phyloP scores from a whole-genome alignment of 768 basidiomycete genomes.

The Lentinus tigrinus region DNA sequence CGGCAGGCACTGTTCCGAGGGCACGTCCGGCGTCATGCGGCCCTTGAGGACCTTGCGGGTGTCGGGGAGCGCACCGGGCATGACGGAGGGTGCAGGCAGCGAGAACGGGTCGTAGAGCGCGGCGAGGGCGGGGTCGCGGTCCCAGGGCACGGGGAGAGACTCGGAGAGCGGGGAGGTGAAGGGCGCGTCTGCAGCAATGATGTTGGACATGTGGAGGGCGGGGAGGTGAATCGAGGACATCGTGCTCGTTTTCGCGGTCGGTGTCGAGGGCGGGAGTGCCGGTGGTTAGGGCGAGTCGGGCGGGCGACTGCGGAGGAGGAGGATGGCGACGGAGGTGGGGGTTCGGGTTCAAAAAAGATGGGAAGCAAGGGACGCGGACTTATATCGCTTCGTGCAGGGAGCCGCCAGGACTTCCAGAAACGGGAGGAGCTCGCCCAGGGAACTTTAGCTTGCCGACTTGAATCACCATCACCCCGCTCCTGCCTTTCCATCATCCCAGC shows the following conservation, averaged over 20 bases:
- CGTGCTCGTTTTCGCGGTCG: neutral
- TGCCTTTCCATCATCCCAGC: neutral
- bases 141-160: constrained; percentile 47
- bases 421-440: neutral
- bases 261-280: neutral
- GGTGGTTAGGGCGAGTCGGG: neutral
- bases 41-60: constrained; percentile 52
- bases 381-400: constrained; percentile 15
- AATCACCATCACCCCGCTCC: constrained; percentile 13
- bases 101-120: constrained; percentile 45
- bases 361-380: constrained; percentile 14
- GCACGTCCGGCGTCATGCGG: constrained; percentile 45
- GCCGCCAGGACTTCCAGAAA: constrained; percentile 11
- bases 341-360: constrained; percentile 17
- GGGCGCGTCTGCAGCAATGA: constrained; percentile 57
- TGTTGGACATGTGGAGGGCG: constrained; percentile 49
- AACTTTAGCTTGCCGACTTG: constrained; percentile 8
- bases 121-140: constrained; percentile 43
- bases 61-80: constrained; percentile 41
- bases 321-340: constrained; percentile 15
- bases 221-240: constrained; percentile 25
- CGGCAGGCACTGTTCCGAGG: constrained; percentile 56
- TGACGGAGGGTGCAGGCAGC: constrained; percentile 30
- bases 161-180: constrained; percentile 51
- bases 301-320: constrained; percentile 5